Percentiles rank a stretch among this genome's conserved stretches.
phyloP scores from a whole-genome alignment of 192 early-diverging fungal genomes.

The Spinellus fusiger region DNA sequence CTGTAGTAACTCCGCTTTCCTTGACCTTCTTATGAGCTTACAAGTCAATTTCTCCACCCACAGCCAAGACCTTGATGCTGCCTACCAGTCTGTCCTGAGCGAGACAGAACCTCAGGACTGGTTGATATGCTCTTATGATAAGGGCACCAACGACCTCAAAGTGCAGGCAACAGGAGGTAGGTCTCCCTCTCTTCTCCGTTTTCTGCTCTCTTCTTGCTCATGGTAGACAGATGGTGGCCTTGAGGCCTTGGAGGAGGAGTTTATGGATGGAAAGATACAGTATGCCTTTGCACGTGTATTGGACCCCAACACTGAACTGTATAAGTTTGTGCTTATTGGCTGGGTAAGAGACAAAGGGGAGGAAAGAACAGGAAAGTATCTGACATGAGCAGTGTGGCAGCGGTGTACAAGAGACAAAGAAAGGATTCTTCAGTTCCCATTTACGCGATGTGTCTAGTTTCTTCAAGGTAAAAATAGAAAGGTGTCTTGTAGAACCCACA shows the following conservation, averaged over 20 bases:
- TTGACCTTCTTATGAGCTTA: slow-evolving; percentile 40
- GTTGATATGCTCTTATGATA: slow-evolving; percentile 73
- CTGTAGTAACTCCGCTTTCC: too few relatives aligned
- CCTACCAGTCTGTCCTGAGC: slow-evolving; percentile 59
- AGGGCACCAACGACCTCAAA: slow-evolving; percentile 59
- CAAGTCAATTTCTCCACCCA: slow-evolving; percentile 64
- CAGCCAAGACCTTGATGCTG: slow-evolving; percentile 52
- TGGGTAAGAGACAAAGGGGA: slow-evolving; percentile 54
- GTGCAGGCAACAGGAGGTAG: slow-evolving; percentile 57
- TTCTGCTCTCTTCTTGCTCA: not conserved
- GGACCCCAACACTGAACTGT: slow-evolving; percentile 80
- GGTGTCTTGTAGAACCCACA: not conserved
- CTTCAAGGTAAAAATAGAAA: slow-evolving; percentile 54
- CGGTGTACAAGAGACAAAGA: slow-evolving; percentile 86
- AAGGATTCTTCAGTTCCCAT: slow-evolving; percentile 82
- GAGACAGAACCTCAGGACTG: slow-evolving; percentile 56
- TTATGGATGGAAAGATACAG: slow-evolving; percentile 84
- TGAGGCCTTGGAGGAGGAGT: slow-evolving; percentile 88
- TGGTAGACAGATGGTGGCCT: slow-evolving; percentile 55
- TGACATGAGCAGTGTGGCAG: slow-evolving; percentile 67
- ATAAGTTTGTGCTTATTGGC: slow-evolving; percentile 88
- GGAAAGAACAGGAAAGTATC: not conserved
- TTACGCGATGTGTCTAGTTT: slow-evolving; percentile 75
- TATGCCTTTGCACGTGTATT: slow-evolving; percentile 80
- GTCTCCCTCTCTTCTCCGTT: not conserved